phyloP scores from a whole-genome alignment of 768 basidiomycete species.

The Termitomyces sp. region DNA sequence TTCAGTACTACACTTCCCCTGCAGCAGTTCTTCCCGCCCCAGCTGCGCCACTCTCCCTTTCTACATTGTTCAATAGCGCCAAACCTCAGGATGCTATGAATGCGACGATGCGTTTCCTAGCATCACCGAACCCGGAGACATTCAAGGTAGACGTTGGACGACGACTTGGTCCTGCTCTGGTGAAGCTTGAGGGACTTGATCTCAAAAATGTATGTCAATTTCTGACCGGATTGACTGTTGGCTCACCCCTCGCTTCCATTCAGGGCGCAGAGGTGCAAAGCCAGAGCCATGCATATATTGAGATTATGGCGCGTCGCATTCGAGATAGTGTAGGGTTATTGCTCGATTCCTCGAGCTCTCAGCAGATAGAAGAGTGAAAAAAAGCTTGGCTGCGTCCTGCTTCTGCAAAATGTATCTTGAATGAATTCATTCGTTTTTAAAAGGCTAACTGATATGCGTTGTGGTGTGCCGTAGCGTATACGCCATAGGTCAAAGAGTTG shows the following conservation, averaged over 20 bases:
- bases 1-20: slow-evolving; percentile 55
- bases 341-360: slow-evolving; percentile 1
- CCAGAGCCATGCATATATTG: slow-evolving; percentile 68
- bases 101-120: slow-evolving; percentile 52
- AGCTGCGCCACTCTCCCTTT: slow-evolving; percentile 10
- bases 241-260: background rate
- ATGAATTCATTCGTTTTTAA: background rate
- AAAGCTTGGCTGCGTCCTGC: background rate
- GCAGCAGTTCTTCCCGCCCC: slow-evolving; percentile 13
- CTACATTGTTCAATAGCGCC: slow-evolving; percentile 4
- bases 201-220: slow-evolving; percentile 31
- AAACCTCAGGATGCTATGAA: slow-evolving; percentile 23
- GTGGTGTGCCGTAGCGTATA: too few species aligned
- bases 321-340: slow-evolving; percentile 59
- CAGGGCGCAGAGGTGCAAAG: slow-evolving; percentile 46
- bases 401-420: background rate
- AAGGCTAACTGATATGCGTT: background rate
- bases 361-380: slow-evolving; percentile 2
- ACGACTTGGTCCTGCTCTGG: slow-evolving; percentile 52
- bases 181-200: slow-evolving; percentile 51
- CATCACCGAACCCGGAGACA: slow-evolving; percentile 51
- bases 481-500: background rate
- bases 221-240: background rate
- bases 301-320: slow-evolving; percentile 71
- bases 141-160: slow-evolving; percentile 57